phyloP scores from a whole-genome alignment of 768 basidiomycete species.

The Coprinopsis marcescibilis region DNA sequence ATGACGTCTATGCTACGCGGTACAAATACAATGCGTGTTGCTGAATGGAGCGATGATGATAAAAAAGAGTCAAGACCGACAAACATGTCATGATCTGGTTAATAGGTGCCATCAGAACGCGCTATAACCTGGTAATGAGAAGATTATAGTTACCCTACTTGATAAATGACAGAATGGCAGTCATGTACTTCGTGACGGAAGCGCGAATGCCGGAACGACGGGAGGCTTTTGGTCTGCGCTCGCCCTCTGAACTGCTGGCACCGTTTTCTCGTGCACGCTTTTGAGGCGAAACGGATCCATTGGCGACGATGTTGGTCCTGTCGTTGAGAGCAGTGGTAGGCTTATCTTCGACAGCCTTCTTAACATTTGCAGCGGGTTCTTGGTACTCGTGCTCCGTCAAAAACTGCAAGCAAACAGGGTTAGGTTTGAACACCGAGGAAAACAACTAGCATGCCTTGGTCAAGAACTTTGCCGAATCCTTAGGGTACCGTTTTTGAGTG shows the following conservation, averaged over 20 bases:
- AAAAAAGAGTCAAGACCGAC: not conserved
- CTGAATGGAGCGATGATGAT: not conserved
- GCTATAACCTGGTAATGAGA: not conserved
- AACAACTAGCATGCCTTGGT: conserved; percentile 34
- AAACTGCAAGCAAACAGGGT: conserved; percentile 24
- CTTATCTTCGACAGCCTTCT: conserved; percentile 1
- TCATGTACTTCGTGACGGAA: conserved; percentile 9
- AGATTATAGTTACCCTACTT: conserved; percentile 2
- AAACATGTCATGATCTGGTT: not conserved
- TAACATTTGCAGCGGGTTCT: conserved; percentile 3
- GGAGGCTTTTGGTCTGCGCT: not conserved
- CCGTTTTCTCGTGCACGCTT: conserved; percentile 3
- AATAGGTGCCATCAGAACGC: not conserved
- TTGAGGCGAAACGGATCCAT: conserved; percentile 9
- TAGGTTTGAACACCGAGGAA: not conserved
- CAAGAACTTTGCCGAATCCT: conserved; percentile 55
- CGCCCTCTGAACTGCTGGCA: not conserved
- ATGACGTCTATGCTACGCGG: not conserved
- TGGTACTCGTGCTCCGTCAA: conserved; percentile 30
- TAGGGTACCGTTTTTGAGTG: conserved; percentile 61
- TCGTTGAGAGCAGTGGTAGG: conserved; percentile 2
- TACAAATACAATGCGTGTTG: not conserved
- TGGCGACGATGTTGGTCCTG: conserved; percentile 4
- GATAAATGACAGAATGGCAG: conserved; percentile 11
- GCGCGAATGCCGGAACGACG: conserved; percentile 7